Percentiles rank a stretch among this genome's conserved stretches.
phyloP scores from a whole-genome alignment of 2,329 filamentous ascomycete genomes.

The Talaromyces funiculosus region DNA sequence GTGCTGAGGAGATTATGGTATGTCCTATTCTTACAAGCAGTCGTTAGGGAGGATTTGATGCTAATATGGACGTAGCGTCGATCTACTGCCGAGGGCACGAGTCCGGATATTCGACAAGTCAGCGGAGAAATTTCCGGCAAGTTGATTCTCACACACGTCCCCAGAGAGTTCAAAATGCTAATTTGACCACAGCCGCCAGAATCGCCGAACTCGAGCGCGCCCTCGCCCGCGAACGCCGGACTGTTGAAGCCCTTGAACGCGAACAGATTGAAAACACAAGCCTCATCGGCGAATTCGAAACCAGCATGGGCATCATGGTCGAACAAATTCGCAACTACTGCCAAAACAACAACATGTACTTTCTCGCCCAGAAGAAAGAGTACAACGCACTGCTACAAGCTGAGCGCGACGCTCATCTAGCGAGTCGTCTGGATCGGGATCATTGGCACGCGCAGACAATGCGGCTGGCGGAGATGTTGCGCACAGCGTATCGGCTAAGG shows the following conservation, averaged over 20 bases:
- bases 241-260: constrained; percentile 38
- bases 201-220: constrained; percentile 46
- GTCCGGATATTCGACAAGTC: constrained; percentile 37
- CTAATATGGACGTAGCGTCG: constrained; percentile 33
- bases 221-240: constrained; percentile 41
- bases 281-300: constrained; percentile 45
- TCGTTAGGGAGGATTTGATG: not conserved
- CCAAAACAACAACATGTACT: constrained; percentile 45
- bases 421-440: constrained; percentile 45
- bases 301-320: constrained; percentile 42
- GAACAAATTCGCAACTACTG: constrained; percentile 49
- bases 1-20: constrained; percentile 47
- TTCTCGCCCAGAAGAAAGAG: constrained; percentile 42
- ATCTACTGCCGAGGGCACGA: constrained; percentile 36
- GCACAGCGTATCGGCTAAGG: constrained; percentile 43
- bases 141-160: constrained; percentile 10
- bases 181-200: constrained; percentile 33
- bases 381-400: constrained; percentile 48
- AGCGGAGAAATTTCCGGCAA: constrained; percentile 40
- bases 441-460: constrained; percentile 46
- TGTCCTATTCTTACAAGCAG: constrained; percentile 14
- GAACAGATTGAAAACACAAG: constrained; percentile 46
- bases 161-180: not conserved
- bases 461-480: constrained; percentile 45
- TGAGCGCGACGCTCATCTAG: constrained; percentile 46